Evolutionary conservation across 2,329 filamentous ascomycete genomes (phyloP), one percentile per base, ranked within the genome.

Genomic region (Monilinia polystroma): DNA sequence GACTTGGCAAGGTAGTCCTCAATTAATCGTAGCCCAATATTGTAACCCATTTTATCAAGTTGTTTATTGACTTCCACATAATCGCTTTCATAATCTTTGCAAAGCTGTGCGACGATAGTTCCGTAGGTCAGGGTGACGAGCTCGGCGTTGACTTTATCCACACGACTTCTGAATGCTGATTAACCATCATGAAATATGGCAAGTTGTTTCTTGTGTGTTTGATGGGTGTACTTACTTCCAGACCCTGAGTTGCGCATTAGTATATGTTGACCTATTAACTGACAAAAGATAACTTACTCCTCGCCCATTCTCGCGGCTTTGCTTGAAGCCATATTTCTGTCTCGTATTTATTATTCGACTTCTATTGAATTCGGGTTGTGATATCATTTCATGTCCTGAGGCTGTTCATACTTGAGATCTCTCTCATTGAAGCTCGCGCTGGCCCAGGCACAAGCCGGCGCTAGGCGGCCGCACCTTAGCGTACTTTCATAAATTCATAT

Each of bases 1-100:
- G 93, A 95, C 79, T 97, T 98, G 74, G 95, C 95, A 23, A 99
- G 87, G 76, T 97, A 99, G 80, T 99, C 95, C 75, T 99, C 95
- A 73, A 99, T 97, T 72, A 99, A 81, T 49, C 95, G 91, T 76
- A 98, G 84, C 38, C 95, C 95, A 71, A 99, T 99, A 76, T 98
- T 98, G 81, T 98, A 97, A 66, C 95, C 95, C 95, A 99, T 99
- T 81, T 94, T 96, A 77, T 99, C 95, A 55, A 99, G 85, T 78
- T 99, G 95, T 78, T 94, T 93, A 81, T 99, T 99, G 77, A 99
- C 94, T 78, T 98, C 93, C 63, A 87, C 83, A 77, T 99, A 99
- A 80, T 98, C 92, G 74, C 87, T 89, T 74, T 97, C 93, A 77
- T 94, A 97, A 81, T 99, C 95, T 79, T 94, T 94, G 82, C 94